Conservation (phyloP, 768 basidiomycete species). For the Termitomyces sp. region DNA sequence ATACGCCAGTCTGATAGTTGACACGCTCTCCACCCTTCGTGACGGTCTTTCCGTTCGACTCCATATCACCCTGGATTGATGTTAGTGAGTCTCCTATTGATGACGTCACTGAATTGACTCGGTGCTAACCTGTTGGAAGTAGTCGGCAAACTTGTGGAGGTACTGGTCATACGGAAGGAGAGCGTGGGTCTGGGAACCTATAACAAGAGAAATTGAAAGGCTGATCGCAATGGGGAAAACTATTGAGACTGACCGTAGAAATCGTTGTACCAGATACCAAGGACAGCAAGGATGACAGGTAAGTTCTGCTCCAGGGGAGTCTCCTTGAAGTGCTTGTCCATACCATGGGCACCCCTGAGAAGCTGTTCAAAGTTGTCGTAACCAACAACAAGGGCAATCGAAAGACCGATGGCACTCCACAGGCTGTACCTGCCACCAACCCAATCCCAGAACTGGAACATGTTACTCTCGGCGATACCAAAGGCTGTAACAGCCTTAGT, state of each 20-base stretch:
- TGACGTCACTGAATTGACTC: neutral
- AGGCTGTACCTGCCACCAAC: conserved; percentile 98
- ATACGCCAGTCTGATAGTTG: conserved; percentile 92
- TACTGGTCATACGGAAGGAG: conserved; percentile 99
- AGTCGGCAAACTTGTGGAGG: conserved; percentile 98
- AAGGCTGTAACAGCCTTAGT: conserved; percentile 90
- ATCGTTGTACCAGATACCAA: conserved; percentile 99
- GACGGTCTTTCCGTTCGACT: conserved; percentile 96
- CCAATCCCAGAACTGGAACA: conserved; percentile 99
- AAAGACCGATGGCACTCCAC: conserved; percentile 97
- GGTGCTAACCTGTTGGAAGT: conserved; percentile 84
- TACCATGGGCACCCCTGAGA: conserved; percentile 89
- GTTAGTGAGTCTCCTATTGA: neutral
- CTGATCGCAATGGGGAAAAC: neutral
- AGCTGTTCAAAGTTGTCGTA: conserved; percentile 92
- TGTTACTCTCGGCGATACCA: conserved; percentile 87
- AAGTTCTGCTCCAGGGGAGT: conserved; percentile 87
- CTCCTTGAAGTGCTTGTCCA: conserved; percentile 96
- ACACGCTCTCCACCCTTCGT: conserved; percentile 94
- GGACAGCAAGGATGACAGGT: conserved; percentile 83
- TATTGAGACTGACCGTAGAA: conserved; percentile 71
- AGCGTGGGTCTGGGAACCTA: conserved; percentile 90
- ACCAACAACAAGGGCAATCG: conserved; percentile 90
- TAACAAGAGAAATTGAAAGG: neutral
- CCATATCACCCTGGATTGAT: conserved; percentile 83